Base-by-base conservation (phyloP, 352 stramenopile species). In the Pythium graminicola region DNA sequence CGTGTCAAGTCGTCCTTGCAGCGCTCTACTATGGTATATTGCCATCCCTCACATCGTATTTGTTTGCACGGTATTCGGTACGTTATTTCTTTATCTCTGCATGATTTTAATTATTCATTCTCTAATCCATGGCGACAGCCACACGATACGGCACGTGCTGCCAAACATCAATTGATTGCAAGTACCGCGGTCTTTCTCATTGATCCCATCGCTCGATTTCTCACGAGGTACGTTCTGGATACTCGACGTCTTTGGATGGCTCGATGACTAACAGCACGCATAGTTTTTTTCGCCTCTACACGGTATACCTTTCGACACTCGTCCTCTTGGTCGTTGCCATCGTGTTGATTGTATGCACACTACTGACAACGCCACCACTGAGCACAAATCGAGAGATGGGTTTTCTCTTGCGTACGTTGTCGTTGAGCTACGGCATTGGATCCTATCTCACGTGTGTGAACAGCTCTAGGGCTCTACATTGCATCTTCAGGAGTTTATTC, bases 41-140 rank as follows among this genome's bases (percentile, higher is more conserved):
- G 4, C 75, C 78, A 16, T 86, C 75, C 7, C 62, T 80, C 16
- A 80, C 84, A 72, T 70, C 78, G 2, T 89, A 76, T 35, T 60
- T 86, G 17, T 86, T 83, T 55, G 69, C 69, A 33, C 81, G 82
- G 17, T 89, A 80, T 43, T 66, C 74, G 62, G 76, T 88, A 52
- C 38, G 69, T 57, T 6, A 11, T 14, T 26, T 8, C 10, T 14
- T 42, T 39, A 42, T 42, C 6, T 22, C 26, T 43, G 23, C 9
- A 17, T 6, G 13, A 9, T 8, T 44, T 16, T 44, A 8, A n/a
- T n/a, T n/a, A n/a, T 44, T 44, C n/a, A 24, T 26, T 44, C 38
- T 44, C 14, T 36, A 36, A 9, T 36, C 31, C 31, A 36, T 14
- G 10, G 2, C 8, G 3, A 24, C 39, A 31, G 53, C 78, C 20